Percentiles rank a stretch among this genome's conserved stretches.
Evolutionary conservation across 2,329 filamentous ascomycete species (phyloP).

Genomic region (Capronia epimyces): DNA sequence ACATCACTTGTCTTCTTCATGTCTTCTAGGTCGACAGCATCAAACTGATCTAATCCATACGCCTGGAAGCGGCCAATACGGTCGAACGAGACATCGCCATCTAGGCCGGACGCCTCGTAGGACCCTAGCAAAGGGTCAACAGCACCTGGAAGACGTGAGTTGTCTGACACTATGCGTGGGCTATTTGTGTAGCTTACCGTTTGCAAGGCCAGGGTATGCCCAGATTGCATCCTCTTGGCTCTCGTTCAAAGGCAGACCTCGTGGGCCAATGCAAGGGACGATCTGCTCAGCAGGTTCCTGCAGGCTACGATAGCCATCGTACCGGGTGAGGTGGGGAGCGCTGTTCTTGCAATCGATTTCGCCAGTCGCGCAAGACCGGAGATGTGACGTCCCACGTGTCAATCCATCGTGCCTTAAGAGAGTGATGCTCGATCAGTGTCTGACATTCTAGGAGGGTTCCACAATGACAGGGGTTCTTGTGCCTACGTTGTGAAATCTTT

Average conservation of each 20-base stretch:
- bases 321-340: conserved; percentile 26
- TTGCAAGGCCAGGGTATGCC: conserved; percentile 45
- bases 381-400: conserved; percentile 25
- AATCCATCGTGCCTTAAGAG: conserved; percentile 26
- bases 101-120: conserved; percentile 56
- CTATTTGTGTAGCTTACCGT: conserved; percentile 19
- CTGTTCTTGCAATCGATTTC: conserved; percentile 27
- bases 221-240: conserved; percentile 58
- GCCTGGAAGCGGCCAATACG: conserved; percentile 63
- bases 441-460: not conserved
- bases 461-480: not conserved
- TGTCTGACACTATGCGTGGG: not conserved
- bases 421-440: not conserved
- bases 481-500: conserved; percentile 28
- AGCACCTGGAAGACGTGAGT: conserved; percentile 22
- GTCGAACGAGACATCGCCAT: conserved; percentile 63
- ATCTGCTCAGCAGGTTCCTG: conserved; percentile 32
- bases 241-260: conserved; percentile 48
- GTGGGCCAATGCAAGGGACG: conserved; percentile 60
- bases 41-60: conserved; percentile 39
- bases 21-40: conserved; percentile 28
- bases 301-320: conserved; percentile 27
- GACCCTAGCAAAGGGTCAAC: conserved; percentile 51
- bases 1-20: conserved; percentile 31
- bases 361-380: conserved; percentile 22